Conservation (phyloP, 2,329 filamentous ascomycete species). For the Pseudogymnoascus destructans region DNA sequence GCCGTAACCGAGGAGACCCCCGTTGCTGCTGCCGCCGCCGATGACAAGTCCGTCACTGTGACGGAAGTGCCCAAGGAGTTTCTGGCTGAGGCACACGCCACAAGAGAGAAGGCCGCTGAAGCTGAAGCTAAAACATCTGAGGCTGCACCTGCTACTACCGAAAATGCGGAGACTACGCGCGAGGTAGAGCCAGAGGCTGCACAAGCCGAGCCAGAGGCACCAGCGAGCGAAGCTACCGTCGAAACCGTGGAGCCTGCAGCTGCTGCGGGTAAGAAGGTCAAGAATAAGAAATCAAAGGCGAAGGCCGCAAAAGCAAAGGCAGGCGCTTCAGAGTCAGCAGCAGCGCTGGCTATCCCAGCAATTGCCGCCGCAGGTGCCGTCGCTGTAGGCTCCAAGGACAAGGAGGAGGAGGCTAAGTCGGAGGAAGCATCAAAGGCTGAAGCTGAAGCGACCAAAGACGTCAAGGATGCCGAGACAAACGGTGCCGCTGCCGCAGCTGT, state of each 20-base stretch:
- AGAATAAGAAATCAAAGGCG: not conserved
- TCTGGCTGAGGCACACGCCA: not conserved
- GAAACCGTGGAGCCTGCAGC: not conserved
- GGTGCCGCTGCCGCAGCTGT: not conserved
- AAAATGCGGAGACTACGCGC: not conserved
- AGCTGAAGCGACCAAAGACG: not conserved
- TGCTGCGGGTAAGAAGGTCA: constrained; percentile 1
- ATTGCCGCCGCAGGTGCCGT: not conserved
- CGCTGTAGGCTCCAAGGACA: not conserved
- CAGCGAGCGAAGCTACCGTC: not conserved
- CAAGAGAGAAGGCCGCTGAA: not conserved
- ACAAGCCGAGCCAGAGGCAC: not conserved
- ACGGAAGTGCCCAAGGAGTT: constrained; percentile 2
- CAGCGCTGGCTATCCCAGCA: not conserved
- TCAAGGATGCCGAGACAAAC: not conserved
- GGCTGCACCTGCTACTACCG: not conserved
- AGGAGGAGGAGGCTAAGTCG: not conserved
- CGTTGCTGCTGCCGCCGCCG: not conserved
- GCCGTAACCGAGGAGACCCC: not conserved
- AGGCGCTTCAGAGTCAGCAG: not conserved
- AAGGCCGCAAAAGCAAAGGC: constrained; percentile 1
- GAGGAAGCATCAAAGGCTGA: not conserved
- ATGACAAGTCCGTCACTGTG: not conserved
- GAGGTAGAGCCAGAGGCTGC: not conserved
- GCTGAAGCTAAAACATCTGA: not conserved